Base-by-base conservation (phyloP, 495 filamentous ascomycete species). In the Aspergillus coremiiformis region DNA sequence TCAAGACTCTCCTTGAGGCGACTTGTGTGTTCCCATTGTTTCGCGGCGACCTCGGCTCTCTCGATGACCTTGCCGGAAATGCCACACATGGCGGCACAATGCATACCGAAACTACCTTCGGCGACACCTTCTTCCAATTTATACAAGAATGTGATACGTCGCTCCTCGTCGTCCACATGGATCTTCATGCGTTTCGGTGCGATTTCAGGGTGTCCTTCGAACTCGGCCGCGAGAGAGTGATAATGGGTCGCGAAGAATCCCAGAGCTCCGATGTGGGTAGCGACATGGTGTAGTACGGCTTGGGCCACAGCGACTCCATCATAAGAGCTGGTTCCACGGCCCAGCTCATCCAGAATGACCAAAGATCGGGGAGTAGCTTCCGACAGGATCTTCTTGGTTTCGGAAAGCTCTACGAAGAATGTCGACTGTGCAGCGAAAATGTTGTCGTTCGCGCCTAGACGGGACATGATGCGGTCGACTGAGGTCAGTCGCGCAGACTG, bases 191-290 rank as follows among this genome's bases (percentile, higher is more conserved):
- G 77, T 63, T 84, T 86, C 3, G 89, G 80, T 14, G 80, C 66
- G 39, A 99, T 85, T 66, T 97, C 91, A 0, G 94, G 90, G 64
- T 97, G 94, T 21, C 73, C 69, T 46, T 82, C 81, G 63, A 97
- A 99, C 64, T 97, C 94, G 1, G 84, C 79, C 7, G 94, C 90
- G 10, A 99, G 78, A 12, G 85, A 90, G 66, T 96, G 94, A 66
- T 99, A 99, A 63, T 99, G 93, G 0, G 94, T 99, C 5, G 93
- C 93, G 66, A 99, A 99, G 81, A 96, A 96, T 26, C 94, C 93
- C 23, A 94, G 65, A 32, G 92, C 94, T 53, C 94, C 94, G 43
- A 96, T 86, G 63, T 96, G 89, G 6, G 87, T 88, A 19, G 93
- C 91, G 37, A 97, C 79, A 58, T 99, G 91, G 65, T 97, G 92